Percentiles rank a stretch among this genome's conserved stretches.
Evolutionary conservation across 2,329 filamentous ascomycete species (phyloP).

Genomic region (Diaporthe vexans): DNA sequence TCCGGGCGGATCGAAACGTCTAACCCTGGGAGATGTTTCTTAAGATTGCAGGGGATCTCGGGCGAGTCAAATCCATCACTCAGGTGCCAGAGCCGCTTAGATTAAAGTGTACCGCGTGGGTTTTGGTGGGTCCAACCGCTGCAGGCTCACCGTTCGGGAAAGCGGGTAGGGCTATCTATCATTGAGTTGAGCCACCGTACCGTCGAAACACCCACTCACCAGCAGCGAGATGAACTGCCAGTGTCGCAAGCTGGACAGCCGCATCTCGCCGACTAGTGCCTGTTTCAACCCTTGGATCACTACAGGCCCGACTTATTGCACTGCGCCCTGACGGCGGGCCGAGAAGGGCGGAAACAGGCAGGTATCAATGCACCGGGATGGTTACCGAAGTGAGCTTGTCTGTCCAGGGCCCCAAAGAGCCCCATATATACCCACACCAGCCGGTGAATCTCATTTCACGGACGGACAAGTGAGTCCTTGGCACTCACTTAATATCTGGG

Average conservation of each 20-base stretch:
- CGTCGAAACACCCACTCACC: background rate
- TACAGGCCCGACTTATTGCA: background rate
- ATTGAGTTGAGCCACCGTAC: background rate
- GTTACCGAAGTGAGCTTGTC: conserved; percentile 14
- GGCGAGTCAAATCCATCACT: conserved; percentile 5
- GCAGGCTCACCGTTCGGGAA: conserved; percentile 18
- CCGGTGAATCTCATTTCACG: conserved; percentile 34
- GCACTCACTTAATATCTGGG: conserved; percentile 23
- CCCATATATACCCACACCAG: conserved; percentile 27
- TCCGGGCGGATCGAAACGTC: conserved; percentile 1
- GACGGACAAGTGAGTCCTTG: background rate
- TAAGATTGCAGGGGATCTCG: conserved; percentile 24
- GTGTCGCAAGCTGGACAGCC: background rate
- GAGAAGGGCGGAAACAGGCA: conserved; percentile 11
- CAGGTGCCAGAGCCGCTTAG: background rate
- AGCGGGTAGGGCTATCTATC: background rate
- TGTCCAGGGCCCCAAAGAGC: conserved; percentile 7
- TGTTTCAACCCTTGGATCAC: background rate
- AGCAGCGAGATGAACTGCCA: background rate
- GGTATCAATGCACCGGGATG: conserved; percentile 1
- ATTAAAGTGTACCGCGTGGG: conserved; percentile 15
- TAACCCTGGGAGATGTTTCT: background rate
- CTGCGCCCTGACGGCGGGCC: background rate
- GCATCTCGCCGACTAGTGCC: background rate
- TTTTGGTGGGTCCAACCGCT: background rate